A percentile compares a stretch with the other conserved stretches of the same genome.
These are phyloP conservation scores for Kwoniella mangroviensis DNA, from an alignment of 768 basidiomycete genomes.

Conservation along the genomic window DNA sequence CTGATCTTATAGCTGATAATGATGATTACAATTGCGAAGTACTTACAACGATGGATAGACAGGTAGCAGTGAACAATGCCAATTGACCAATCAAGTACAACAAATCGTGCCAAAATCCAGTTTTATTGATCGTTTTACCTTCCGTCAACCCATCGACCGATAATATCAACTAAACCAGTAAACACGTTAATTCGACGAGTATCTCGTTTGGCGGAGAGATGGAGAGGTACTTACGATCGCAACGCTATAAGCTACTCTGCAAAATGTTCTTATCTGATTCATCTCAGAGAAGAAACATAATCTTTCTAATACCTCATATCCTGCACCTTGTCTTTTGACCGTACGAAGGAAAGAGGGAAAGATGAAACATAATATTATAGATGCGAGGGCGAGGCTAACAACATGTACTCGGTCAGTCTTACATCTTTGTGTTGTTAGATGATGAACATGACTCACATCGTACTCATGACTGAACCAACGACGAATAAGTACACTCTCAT, in stretches of 20 bases:
- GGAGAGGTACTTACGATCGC: slow-evolving; percentile 31
- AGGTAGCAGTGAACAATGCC: slow-evolving; percentile 32
- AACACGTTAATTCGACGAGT: not conserved
- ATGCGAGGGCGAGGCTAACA: slow-evolving; percentile 32
- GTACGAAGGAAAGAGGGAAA: slow-evolving; percentile 38
- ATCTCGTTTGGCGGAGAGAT: not conserved
- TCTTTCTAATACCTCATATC: slow-evolving; percentile 40
- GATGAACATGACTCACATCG: slow-evolving; percentile 28
- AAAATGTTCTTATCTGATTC: slow-evolving; percentile 37
- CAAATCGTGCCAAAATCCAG: slow-evolving; percentile 31
- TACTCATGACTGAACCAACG: slow-evolving; percentile 28
- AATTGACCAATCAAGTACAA: slow-evolving; percentile 29
- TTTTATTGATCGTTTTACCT: slow-evolving; percentile 26
- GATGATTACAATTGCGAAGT: not conserved
- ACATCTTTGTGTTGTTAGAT: not conserved
- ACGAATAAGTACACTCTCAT: slow-evolving; percentile 44
- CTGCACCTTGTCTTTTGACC: slow-evolving; percentile 34
- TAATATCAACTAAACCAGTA: slow-evolving; percentile 22
- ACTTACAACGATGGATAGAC: slow-evolving; percentile 38
- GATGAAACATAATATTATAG: slow-evolving; percentile 27
- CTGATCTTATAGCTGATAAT: not conserved
- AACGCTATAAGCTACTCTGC: slow-evolving; percentile 32
- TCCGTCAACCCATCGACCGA: slow-evolving; percentile 33
- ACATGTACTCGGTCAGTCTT: too few relatives aligned
- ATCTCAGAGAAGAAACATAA: slow-evolving; percentile 44